Percentiles rank a stretch among this genome's conserved stretches.
Evolutionary conservation across 306 rosid species (phyloP).

Genomic region (Luffa acutangula): DNA sequence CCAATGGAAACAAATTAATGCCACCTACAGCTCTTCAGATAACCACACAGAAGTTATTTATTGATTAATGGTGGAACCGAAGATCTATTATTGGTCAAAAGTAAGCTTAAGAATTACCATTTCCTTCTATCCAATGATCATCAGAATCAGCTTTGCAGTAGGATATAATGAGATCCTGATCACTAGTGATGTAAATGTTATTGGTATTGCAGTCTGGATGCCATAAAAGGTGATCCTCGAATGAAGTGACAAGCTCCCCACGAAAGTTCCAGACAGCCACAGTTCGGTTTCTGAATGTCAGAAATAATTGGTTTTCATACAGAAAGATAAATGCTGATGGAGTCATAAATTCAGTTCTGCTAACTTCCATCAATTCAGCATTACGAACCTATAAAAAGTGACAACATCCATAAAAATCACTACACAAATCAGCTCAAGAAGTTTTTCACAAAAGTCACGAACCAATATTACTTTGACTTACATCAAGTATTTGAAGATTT

Average conservation of each 20-base stretch:
- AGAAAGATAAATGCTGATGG: conserved; percentile 89
- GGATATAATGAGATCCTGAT: conserved; percentile 89
- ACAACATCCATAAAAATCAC: conserved; percentile 1
- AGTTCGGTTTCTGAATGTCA: conserved; percentile 73
- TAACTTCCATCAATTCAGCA: conserved; percentile 61
- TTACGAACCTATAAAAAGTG: conserved; percentile 50
- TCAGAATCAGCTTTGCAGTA: conserved; percentile 90
- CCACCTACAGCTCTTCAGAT: neutral
- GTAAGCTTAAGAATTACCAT: conserved; percentile 33
- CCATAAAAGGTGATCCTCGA: conserved; percentile 93
- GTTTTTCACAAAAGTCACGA: neutral
- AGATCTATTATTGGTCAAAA: neutral
- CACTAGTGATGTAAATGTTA: conserved; percentile 84
- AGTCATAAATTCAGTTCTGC: conserved; percentile 75
- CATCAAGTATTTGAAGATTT: conserved; percentile 92
- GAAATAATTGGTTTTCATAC: conserved; percentile 81
- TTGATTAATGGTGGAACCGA: neutral
- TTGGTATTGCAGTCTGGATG: conserved; percentile 95
- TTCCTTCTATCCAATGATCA: conserved; percentile 69
- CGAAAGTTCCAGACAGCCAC: conserved; percentile 96
- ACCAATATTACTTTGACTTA: conserved; percentile 21
- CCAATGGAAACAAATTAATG: neutral
- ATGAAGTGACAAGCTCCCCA: conserved; percentile 87
- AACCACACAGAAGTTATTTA: neutral
- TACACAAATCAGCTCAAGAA: neutral